phyloP scores from a whole-genome alignment of 1,284 basidiomycete species.

The Cystobasidiaceae sp. region DNA sequence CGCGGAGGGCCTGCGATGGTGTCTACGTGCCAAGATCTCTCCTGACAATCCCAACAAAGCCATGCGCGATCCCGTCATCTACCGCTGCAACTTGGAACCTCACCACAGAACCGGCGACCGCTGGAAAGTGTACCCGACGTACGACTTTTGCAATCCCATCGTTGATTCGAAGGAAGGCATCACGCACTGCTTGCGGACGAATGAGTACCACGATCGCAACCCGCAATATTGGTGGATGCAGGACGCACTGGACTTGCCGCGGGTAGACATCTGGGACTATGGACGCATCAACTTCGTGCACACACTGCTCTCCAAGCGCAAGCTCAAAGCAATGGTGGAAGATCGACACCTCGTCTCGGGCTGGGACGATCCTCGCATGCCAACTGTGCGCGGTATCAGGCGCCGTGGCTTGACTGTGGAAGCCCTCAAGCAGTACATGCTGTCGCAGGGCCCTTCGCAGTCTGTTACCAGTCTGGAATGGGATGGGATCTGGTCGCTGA shows the following conservation, averaged over 20 bases:
- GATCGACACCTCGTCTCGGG: conserved; percentile 69
- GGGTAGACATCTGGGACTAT: conserved; percentile 93
- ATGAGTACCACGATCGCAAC: conserved; percentile 97
- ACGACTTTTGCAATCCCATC: conserved; percentile 96
- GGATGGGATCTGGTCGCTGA: conserved; percentile 95
- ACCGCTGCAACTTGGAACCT: conserved; percentile 76
- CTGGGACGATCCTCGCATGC: conserved; percentile 99
- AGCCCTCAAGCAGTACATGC: conserved; percentile 91
- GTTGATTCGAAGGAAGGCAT: conserved; percentile 96
- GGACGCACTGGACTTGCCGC: conserved; percentile 70
- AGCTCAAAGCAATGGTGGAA: conserved; percentile 95
- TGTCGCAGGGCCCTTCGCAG: conserved; percentile 92
- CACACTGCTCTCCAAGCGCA: conserved; percentile 95
- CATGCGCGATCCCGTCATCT: conserved; percentile 97
- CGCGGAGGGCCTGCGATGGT: conserved; percentile 81
- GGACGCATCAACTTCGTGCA: conserved; percentile 96
- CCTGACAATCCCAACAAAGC: conserved; percentile 92
- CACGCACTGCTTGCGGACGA: conserved; percentile 96
- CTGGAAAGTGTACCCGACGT: conserved; percentile 98
- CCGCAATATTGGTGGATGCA: conserved; percentile 98
- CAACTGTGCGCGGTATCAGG: conserved; percentile 78
- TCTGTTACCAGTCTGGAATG: conserved; percentile 91
- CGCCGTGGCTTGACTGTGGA: conserved; percentile 94
- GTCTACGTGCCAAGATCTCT: conserved; percentile 92
- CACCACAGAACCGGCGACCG: conserved; percentile 95